Percentiles rank a stretch among this genome's conserved stretches.
phyloP scores from a whole-genome alignment of 257 asterid genomes.

The Capsicum chinense region DNA sequence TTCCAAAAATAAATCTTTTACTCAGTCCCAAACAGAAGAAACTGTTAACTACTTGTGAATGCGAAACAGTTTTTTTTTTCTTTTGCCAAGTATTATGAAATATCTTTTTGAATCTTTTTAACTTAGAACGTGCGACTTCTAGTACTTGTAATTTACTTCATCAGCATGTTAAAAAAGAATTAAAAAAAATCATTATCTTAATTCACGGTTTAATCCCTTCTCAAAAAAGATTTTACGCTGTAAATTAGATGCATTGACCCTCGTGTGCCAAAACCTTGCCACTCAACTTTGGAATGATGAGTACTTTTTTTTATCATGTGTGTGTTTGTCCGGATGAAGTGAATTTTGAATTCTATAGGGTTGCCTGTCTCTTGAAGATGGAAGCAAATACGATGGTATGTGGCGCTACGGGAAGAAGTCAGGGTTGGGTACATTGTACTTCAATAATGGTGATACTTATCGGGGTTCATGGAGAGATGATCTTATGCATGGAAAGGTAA shows the following conservation, averaged over 20 bases:
- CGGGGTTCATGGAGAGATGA: constrained; percentile 99
- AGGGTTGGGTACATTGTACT: constrained; percentile 86
- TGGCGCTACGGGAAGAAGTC: constrained; percentile 97
- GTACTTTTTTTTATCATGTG: background rate
- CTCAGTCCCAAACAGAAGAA: background rate
- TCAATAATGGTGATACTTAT: constrained; percentile 84
- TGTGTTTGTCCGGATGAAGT: background rate
- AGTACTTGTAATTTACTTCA: background rate
- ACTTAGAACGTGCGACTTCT: background rate
- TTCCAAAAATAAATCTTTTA: background rate
- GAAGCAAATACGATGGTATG: constrained; percentile 90
- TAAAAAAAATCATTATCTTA: too few relatives aligned
- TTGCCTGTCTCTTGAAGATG: constrained; percentile 76
- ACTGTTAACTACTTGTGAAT: background rate
- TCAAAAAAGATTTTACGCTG: too few relatives aligned
- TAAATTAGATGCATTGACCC: background rate
- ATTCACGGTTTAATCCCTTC: too few relatives aligned
- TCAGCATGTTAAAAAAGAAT: too few relatives aligned
- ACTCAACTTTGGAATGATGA: background rate
- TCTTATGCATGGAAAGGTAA: constrained; percentile 97
- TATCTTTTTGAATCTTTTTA: constrained; percentile 20
- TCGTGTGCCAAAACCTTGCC: background rate
- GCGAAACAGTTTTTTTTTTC: background rate
- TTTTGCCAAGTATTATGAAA: background rate
- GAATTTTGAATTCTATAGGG: constrained; percentile 56